Conservation (phyloP, 2,329 filamentous ascomycete genomes). For the Trichoderma sp. region DNA sequence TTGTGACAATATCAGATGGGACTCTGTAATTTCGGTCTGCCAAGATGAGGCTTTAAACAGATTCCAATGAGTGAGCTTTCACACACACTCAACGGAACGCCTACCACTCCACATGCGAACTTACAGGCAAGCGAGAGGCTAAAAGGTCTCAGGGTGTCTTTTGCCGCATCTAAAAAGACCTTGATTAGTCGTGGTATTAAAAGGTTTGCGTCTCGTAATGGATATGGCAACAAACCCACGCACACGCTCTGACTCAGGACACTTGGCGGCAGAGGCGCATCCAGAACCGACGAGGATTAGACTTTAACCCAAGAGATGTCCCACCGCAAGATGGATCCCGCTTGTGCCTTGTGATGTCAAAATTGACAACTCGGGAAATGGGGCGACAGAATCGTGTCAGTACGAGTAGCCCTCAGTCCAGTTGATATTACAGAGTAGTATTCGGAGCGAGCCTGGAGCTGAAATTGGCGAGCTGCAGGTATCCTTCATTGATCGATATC, state of each 20-base stretch:
- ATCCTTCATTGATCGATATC: background rate
- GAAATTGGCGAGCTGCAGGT: background rate
- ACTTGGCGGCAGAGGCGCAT: constrained; percentile 14
- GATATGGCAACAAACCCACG: background rate
- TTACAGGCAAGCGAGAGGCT: constrained; percentile 1
- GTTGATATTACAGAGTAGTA: background rate
- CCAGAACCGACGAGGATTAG: background rate
- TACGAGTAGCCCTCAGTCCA: background rate
- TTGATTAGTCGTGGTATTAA: background rate
- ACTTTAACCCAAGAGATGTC: background rate
- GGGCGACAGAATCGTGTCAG: background rate
- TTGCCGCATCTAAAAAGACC: background rate
- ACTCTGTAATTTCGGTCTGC: background rate
- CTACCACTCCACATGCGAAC: background rate
- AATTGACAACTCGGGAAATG: constrained; percentile 5
- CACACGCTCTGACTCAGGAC: constrained; percentile 6
- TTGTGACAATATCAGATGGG: background rate
- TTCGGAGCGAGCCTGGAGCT: background rate
- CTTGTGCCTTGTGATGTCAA: constrained; percentile 9
- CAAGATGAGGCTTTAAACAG: background rate
- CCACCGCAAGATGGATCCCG: constrained; percentile 7
- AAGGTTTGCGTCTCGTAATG: constrained; percentile 13
- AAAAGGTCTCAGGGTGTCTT: background rate
- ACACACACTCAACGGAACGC: background rate
- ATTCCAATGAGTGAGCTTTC: background rate